Base-by-base conservation (phyloP, 192 early-diverging fungal genomes). In the Mortierella alpina region DNA sequence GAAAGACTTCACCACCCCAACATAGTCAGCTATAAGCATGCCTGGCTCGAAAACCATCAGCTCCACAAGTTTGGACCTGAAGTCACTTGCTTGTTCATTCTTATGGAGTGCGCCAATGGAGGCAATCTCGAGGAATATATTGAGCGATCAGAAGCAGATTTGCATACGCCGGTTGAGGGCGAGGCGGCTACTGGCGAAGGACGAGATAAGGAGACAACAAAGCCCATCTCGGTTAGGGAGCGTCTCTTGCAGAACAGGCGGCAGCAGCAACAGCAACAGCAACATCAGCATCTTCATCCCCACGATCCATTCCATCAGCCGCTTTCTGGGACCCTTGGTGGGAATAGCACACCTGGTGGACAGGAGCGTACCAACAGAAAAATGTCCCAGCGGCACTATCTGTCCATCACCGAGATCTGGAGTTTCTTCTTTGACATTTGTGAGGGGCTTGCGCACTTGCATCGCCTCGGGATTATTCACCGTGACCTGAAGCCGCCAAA, bases 71-170 rank as follows among this genome's bases (percentile, higher is more conserved):
- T 94, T 85, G 89, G 89, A 1, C 97, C 97, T 3, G 87, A 92
- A 63, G 93, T 99, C 0, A 96, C 97, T 0, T 96, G 94, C 63
- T 86, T 99, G 15, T 99, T 97, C 70, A 97, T 99, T 44, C 79
- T 99, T 4, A 99, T 99, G 97, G 93, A 95, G 68, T 92, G 90
- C 57, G 96, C 96, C 7, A 97, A 97, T 69, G 97, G 96, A 18
- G 96, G 97, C 7, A 98, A 95, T 73, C 85, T 99, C 40, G 97
- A 98, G 84, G 96, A 99, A 70, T 99, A 91, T 68, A 88, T 99
- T 66, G 88, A 90, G 46, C 64, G 60, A 20, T 65, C 88, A 1
- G 76, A 85, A 7, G 48, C 64, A 18, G 50, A 14, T 9, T 15
- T 50, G 10, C 58, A 6, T 51, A 42, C 42, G 2, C 51, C 56